Conservation (phyloP, 305 asterid genomes). For the Lippia alba region DNA sequence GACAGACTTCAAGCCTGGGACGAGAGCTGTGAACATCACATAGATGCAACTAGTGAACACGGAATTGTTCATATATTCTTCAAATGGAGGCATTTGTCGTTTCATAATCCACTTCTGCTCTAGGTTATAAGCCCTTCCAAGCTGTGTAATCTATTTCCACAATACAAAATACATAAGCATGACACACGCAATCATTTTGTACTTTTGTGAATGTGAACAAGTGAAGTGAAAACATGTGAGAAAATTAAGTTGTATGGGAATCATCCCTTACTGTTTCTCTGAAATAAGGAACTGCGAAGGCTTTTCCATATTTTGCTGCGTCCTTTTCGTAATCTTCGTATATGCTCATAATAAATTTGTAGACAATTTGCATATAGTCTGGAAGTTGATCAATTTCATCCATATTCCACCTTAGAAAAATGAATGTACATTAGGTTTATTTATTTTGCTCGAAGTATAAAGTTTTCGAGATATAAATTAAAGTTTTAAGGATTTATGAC, state of each 20-base stretch:
- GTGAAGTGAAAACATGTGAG: background rate
- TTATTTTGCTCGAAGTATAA: background rate
- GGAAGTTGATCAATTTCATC: conserved; percentile 35
- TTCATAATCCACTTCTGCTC: conserved; percentile 6
- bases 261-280: conserved; percentile 40
- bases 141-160: conserved; percentile 11
- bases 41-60: conserved; percentile 24
- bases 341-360: conserved; percentile 28
- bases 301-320: conserved; percentile 25
- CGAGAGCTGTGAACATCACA: background rate
- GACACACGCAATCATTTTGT: background rate
- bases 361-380: conserved; percentile 39
- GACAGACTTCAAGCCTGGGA: conserved; percentile 15
- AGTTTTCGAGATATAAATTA: too few relatives aligned
- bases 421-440: background rate
- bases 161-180: background rate
- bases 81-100: conserved; percentile 11
- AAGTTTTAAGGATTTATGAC: too few relatives aligned
- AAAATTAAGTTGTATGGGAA: background rate
- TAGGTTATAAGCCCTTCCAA: conserved; percentile 7
- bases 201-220: too few relatives aligned
- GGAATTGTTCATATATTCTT: conserved; percentile 15
- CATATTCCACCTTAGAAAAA: conserved; percentile 37
- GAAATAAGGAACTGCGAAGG: conserved; percentile 18
- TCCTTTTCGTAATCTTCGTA: conserved; percentile 25